Percentiles rank a stretch among this genome's conserved stretches.
Evolutionary conservation across 2,329 filamentous ascomycete genomes (phyloP).

Genomic region (Apiospora sp.): DNA sequence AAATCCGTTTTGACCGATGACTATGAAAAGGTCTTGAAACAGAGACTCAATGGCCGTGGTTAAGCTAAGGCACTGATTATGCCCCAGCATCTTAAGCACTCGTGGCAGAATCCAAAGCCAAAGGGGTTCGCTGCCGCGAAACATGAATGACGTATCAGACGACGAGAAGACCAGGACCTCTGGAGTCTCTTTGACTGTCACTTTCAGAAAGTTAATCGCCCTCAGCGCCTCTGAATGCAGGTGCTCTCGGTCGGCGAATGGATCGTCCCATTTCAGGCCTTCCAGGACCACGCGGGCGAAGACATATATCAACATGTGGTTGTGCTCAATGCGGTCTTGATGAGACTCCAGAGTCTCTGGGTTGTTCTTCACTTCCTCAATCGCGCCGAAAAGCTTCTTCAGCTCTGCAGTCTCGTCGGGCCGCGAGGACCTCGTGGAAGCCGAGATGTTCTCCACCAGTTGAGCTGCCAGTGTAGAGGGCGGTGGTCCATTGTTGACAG

Average conservation of each 20-base stretch:
- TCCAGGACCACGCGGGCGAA: slow-evolving; percentile 82
- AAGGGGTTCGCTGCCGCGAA: slow-evolving; percentile 66
- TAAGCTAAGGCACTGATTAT: slow-evolving; percentile 55
- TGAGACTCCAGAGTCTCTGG: slow-evolving; percentile 63
- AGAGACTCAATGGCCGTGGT: slow-evolving; percentile 61
- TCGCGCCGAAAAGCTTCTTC: slow-evolving; percentile 69
- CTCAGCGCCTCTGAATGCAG: slow-evolving; percentile 69
- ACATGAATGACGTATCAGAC: slow-evolving; percentile 52
- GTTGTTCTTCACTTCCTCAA: slow-evolving; percentile 62
- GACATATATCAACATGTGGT: slow-evolving; percentile 86
- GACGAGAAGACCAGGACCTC: slow-evolving; percentile 64
- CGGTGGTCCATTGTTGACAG: slow-evolving; percentile 49
- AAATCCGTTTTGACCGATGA: slow-evolving; percentile 50
- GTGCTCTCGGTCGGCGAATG: slow-evolving; percentile 66
- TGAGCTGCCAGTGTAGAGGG: slow-evolving; percentile 89
- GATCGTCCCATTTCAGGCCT: slow-evolving; percentile 71
- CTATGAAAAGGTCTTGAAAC: slow-evolving; percentile 56
- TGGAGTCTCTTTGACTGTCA: slow-evolving; percentile 79
- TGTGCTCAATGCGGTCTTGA: slow-evolving; percentile 76
- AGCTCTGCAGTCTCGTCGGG: slow-evolving; percentile 77
- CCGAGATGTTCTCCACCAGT: slow-evolving; percentile 81
- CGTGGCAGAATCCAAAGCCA: slow-evolving; percentile 72
- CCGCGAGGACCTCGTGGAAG: slow-evolving; percentile 66
- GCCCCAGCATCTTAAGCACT: slow-evolving; percentile 64
- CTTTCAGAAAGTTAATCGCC: slow-evolving; percentile 79